Base-by-base conservation (phyloP, 2,329 filamentous ascomycete genomes). In the Trichophyton simii region DNA sequence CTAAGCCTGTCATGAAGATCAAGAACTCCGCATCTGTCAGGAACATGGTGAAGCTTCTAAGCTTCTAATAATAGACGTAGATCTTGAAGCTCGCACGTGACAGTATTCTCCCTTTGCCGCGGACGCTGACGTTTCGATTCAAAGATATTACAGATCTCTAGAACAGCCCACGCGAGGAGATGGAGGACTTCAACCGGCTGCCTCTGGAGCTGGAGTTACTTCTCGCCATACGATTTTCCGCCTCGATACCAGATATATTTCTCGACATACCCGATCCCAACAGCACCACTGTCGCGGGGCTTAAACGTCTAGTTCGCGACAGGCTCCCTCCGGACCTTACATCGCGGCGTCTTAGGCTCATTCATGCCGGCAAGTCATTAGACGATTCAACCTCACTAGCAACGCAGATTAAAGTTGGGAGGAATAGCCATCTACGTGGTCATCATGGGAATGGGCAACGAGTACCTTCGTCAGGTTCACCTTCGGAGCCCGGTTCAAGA, bases 171-270 rank as follows among this genome's bases (percentile, higher is more conserved):
- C 34, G 34, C 58, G 54, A 58, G 15, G 54, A 58, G 11, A 64
- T 64, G 63, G 63, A 63, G 41, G 46, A 60, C 34, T n/a, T 57
- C 50, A 48, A 64, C 60, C 48, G 60, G 68, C 69, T 68, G 55
- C 63, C 66, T 31, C 58, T 65, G 20, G 57, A 68, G 25, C 59
- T 63, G 57, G 58, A 66, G 18, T 80, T 96, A 61, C 85, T 87
- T 69, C 80, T 97, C 54, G 92, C 89, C 42, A 86, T 97, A 72
- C 91, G 92, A 73, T 97, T 99, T 82, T 90, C 90, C 60, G 86
- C 87, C 63, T 86, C 89, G 0, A 82, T 92, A 62, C 87, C 90
- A 15, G 94, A 97, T 72, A 82, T 96, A 44, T 82, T 87, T 46
- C 82, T 97, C 63, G 85, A 89, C 68, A 84, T 97, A 69, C 73